Conservation (phyloP, 345 rosid genomes). For the Durio zibethinus region DNA sequence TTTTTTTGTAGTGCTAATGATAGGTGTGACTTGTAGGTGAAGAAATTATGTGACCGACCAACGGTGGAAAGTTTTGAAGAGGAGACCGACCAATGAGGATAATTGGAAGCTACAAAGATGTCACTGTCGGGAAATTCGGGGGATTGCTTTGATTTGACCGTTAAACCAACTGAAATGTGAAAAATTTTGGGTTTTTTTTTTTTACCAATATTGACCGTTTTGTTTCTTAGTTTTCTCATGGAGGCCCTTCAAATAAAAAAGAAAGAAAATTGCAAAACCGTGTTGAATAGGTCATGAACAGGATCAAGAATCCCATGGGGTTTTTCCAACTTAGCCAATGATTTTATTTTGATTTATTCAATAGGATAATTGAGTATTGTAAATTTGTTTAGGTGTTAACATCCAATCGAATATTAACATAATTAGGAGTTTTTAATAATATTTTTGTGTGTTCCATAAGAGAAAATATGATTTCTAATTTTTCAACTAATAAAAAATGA, state of each 20-base stretch:
- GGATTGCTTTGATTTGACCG: not conserved
- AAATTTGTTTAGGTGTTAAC: not conserved
- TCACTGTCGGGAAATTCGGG: not conserved
- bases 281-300: not conserved
- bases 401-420: no score
- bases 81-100: conserved; percentile 13
- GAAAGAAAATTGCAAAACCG: not conserved
- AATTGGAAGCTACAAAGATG: not conserved
- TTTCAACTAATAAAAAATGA: no score
- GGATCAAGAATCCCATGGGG: not conserved
- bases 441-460: no score
- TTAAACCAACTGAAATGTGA: conserved; percentile 6
- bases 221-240: not conserved
- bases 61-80: not conserved
- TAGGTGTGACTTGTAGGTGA: not conserved
- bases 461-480: no score
- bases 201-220: not conserved
- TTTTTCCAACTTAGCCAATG: not conserved
- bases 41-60: conserved; percentile 4
- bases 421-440: not conserved
- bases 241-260: not conserved
- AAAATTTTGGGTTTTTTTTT: not conserved
- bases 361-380: not conserved
- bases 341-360: not conserved
- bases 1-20: not conserved